Conservation (phyloP, 352 stramenopile genomes). For the Phytopythium sindhum region DNA sequence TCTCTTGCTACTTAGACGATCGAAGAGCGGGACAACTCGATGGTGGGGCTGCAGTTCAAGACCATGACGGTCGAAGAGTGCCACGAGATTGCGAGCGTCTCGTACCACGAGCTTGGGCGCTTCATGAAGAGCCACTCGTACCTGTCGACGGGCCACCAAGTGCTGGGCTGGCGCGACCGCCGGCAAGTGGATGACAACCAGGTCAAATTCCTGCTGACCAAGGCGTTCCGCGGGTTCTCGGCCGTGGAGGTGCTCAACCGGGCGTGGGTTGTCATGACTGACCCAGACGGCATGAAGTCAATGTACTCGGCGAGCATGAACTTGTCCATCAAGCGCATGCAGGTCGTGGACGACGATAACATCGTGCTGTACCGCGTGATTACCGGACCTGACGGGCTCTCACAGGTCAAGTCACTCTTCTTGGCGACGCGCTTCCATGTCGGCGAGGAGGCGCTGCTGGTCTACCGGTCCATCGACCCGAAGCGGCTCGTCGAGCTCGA, state of each 20-base stretch:
- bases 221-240: constrained; percentile 38
- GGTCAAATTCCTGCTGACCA: constrained; percentile 55
- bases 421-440: constrained; percentile 36
- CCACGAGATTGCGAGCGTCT: constrained; percentile 25
- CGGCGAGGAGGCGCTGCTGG: constrained; percentile 24
- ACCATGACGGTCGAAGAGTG: constrained; percentile 36
- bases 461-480: constrained; percentile 34
- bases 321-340: constrained; percentile 21
- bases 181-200: constrained; percentile 34
- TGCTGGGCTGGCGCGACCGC: constrained; percentile 54
- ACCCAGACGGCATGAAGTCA: constrained; percentile 2
- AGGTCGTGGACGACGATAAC: constrained; percentile 37
- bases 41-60: constrained; percentile 11
- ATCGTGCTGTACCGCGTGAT: constrained; percentile 18
- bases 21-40: not conserved
- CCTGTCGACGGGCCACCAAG: constrained; percentile 34
- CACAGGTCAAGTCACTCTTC: constrained; percentile 31
- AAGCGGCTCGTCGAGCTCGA: constrained; percentile 17
- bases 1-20: not conserved
- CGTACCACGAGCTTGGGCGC: constrained; percentile 34
- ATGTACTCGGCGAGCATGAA: constrained; percentile 15
- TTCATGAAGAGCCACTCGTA: constrained; percentile 44
- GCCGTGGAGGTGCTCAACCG: constrained; percentile 25
- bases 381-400: constrained; percentile 8
- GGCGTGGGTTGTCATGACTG: constrained; percentile 29